Base-by-base conservation (phyloP, 768 basidiomycete species). In the Mycena vitilis region DNA sequence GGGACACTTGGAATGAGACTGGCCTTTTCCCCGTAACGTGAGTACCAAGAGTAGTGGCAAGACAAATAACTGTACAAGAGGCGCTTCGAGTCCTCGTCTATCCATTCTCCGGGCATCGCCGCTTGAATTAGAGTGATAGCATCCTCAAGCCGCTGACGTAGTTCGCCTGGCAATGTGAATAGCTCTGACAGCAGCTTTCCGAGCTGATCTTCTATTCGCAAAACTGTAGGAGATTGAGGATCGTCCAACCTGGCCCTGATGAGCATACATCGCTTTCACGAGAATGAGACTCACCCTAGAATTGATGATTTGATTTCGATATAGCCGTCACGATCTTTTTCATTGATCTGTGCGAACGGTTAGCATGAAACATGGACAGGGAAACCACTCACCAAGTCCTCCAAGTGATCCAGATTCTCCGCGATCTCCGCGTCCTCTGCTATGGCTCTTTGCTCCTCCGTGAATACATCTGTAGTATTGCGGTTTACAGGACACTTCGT, bases 61-160 rank as follows among this genome's bases (percentile, higher is more conserved):
- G 54, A 38, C 5, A n/a, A 4, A 40, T 38, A 55, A 8, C n/a
- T 38, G n/a, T 55, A 55, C 9, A 3, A 4, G 2, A 4, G 9
- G 13, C 37, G 36, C 13, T 2, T n/a, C 0, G 54, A 55, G 2
- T 38, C 20, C n/a, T 55, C 54, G 1, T n/a, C 37, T 55, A n/a
- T 40, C 54, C 54, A 55, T 55, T 55, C 54, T 7, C 54, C 54
- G 6, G 54, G 54, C 54, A 55, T 37, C 1, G 54, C 54, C 2
- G 54, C 54, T 13, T 55, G 54, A 3, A 55, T 12, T 12, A 55
- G 37, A 4, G 18, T n/a, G 15, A 55, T 55, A 2, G 54, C 36
- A 22, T 55, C 37, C 20, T 38, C 20, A 2, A 55, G 2, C 37
- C 38, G 0, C 16, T 18, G 22, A 1, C 1, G 20, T 38, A 40